Evolutionary conservation across 2,329 filamentous ascomycete genomes (phyloP).

Genomic region (Nemania sp.): DNA sequence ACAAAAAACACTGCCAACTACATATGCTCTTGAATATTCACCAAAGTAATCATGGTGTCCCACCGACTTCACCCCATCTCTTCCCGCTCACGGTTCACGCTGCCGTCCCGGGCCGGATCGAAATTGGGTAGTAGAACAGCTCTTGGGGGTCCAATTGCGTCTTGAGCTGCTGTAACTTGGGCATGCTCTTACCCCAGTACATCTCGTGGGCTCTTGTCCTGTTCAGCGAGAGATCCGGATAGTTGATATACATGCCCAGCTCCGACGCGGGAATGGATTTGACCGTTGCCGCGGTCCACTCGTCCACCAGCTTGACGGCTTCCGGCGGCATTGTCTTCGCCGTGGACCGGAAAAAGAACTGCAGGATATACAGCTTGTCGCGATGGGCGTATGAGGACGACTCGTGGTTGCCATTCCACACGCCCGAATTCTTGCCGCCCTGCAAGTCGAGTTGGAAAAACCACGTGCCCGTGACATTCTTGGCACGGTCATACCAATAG

Average conservation of each 20-base stretch:
- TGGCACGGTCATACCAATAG: conserved; percentile 48
- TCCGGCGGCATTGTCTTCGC: conserved; percentile 38
- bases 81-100: conserved; percentile 5
- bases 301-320: conserved; percentile 35
- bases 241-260: conserved; percentile 54
- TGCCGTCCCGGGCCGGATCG: conserved; percentile 29
- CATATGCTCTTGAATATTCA: too few species aligned
- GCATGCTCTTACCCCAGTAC: conserved; percentile 52
- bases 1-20: neutral
- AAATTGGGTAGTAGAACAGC: conserved; percentile 49
- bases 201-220: conserved; percentile 52
- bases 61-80: too few species aligned
- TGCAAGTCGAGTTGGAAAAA: conserved; percentile 50
- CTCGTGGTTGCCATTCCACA: conserved; percentile 38
- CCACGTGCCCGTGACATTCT: conserved; percentile 44
- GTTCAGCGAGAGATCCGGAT: conserved; percentile 54
- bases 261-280: conserved; percentile 30
- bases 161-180: conserved; percentile 46
- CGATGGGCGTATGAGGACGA: conserved; percentile 48
- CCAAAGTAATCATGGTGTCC: too few species aligned
- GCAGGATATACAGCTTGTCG: conserved; percentile 54
- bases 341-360: conserved; percentile 50
- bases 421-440: conserved; percentile 47
- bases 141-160: conserved; percentile 46
- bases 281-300: conserved; percentile 36